A percentile compares a stretch with the other conserved stretches of the same genome.
These are phyloP conservation scores for Astragalus glycyphyllos DNA, from an alignment of 306 rosid genomes.

Conservation along the genomic window DNA sequence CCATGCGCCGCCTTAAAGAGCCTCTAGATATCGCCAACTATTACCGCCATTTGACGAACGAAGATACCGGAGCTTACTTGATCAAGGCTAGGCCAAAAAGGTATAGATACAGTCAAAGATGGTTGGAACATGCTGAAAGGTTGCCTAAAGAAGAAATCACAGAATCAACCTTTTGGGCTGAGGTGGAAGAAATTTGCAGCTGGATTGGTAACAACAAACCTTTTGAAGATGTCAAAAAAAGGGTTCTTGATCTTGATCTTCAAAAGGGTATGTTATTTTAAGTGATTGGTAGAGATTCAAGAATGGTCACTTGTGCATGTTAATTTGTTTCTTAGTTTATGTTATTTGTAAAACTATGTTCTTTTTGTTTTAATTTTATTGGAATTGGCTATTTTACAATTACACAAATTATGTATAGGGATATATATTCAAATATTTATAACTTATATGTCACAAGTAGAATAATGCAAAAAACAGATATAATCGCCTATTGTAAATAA, in stretches of 20 bases:
- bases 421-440: too few species aligned
- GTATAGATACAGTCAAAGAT: conserved; percentile 62
- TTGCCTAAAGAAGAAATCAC: conserved; percentile 31
- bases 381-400: too few species aligned
- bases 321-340: too few species aligned
- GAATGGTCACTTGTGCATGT: too few species aligned
- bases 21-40: conserved; percentile 87
- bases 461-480: too few species aligned
- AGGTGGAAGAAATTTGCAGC: conserved; percentile 68
- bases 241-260: conserved; percentile 47
- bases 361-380: too few species aligned
- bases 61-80: conserved; percentile 69
- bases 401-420: too few species aligned
- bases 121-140: conserved; percentile 59
- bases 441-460: too few species aligned
- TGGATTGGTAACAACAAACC: conserved; percentile 31
- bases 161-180: conserved; percentile 77
- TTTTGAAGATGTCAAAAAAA: background rate
- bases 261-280: too few species aligned
- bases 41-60: conserved; percentile 68
- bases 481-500: too few species aligned
- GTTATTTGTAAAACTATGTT: too few species aligned
- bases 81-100: conserved; percentile 65
- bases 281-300: too few species aligned
- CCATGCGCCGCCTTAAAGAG: conserved; percentile 67